phyloP scores from a whole-genome alignment of 2,329 filamentous ascomycete genomes.

The Claviceps digitariae region DNA sequence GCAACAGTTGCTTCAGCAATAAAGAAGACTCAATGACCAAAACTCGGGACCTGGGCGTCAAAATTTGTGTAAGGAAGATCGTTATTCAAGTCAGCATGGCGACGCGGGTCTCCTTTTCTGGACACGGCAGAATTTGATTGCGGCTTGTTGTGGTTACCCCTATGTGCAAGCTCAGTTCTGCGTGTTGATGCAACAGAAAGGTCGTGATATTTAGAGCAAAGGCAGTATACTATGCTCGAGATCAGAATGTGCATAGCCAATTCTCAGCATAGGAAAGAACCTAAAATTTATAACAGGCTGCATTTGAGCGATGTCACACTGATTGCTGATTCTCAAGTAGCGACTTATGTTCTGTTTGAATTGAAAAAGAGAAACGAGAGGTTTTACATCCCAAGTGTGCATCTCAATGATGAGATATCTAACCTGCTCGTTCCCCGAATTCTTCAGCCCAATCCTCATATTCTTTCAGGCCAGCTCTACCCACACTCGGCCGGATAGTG shows the following conservation, averaged over 20 bases:
- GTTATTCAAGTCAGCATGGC: not conserved
- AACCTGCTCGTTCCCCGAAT: constrained; percentile 86
- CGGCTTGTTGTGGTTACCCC: not conserved
- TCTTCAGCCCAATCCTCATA: constrained; percentile 92
- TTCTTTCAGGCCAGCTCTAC: constrained; percentile 66
- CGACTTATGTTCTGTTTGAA: not conserved
- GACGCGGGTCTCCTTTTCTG: no score
- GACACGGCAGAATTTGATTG: not conserved
- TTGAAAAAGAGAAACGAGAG: not conserved
- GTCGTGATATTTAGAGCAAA: not conserved
- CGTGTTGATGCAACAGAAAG: not conserved
- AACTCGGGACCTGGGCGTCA: not conserved
- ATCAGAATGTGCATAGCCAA: not conserved
- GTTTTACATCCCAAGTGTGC: not conserved
- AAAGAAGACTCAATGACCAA: not conserved
- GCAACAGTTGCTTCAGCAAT: not conserved
- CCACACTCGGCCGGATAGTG: constrained; percentile 83
- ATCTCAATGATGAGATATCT: not conserved
- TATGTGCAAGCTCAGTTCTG: not conserved
- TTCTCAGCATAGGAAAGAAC: not conserved
- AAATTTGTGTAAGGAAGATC: not conserved
- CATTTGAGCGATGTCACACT: not conserved
- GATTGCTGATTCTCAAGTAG: not conserved
- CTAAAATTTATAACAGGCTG: not conserved
- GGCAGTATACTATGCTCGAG: not conserved